Evolutionary conservation across 164 flowering plant genomes (phyloP).

Genomic region (Tetrastigma voinierianum): DNA sequence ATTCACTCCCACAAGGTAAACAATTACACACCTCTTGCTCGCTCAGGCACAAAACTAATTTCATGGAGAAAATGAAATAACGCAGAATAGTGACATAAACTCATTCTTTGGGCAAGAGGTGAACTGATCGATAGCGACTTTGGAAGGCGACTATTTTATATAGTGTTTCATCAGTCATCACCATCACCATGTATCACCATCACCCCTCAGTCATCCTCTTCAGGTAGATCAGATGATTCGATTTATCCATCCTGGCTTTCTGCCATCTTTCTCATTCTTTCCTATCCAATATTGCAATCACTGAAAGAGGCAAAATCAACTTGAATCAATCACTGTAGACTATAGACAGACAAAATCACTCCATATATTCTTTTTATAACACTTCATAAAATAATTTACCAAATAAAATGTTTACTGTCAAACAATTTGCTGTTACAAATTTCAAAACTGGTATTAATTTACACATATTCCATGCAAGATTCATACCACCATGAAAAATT

Average conservation of each 20-base stretch:
- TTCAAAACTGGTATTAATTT: not conserved
- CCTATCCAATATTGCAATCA: slow-evolving; percentile 81
- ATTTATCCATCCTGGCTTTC: slow-evolving; percentile 16
- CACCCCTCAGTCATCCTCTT: slow-evolving; percentile 63
- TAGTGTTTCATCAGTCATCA: slow-evolving; percentile 81
- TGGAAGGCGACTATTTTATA: slow-evolving; percentile 45
- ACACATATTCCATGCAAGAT: not conserved
- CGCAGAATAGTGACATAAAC: no score
- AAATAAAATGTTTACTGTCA: not conserved
- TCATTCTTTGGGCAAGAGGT: not conserved
- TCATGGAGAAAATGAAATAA: no score
- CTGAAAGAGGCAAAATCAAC: slow-evolving; percentile 33
- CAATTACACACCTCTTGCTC: no score
- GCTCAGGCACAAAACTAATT: no score
- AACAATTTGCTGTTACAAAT: not conserved
- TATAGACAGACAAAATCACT: not conserved
- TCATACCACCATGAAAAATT: not conserved
- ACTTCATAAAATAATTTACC: no score
- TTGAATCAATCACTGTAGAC: not conserved
- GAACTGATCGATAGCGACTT: not conserved
- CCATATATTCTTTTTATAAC: no score
- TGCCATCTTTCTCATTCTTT: slow-evolving; percentile 48
- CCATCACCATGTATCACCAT: slow-evolving; percentile 24
- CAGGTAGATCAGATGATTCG: slow-evolving; percentile 34
- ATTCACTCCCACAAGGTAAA: no score